Evolutionary conservation across 1,284 basidiomycete genomes (phyloP).

Genomic region (Heterobasidion occidentale): DNA sequence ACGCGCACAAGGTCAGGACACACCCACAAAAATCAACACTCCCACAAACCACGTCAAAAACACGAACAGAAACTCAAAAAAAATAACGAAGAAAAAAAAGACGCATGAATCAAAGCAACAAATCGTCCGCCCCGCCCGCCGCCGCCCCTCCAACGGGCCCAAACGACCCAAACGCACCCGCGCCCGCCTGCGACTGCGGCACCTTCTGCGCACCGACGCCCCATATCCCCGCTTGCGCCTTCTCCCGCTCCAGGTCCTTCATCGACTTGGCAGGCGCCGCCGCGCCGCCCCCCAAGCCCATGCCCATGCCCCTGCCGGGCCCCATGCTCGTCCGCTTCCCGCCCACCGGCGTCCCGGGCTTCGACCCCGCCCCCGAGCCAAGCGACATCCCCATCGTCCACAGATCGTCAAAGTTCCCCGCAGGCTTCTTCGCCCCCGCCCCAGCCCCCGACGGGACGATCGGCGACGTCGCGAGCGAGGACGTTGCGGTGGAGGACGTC

Average conservation of each 20-base stretch:
- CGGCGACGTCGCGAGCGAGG: slow-evolving; percentile 12
- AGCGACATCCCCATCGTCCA: slow-evolving; percentile 72
- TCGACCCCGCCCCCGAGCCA: slow-evolving; percentile 30
- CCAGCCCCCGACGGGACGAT: too few relatives aligned
- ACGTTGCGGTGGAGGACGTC: slow-evolving; percentile 13
- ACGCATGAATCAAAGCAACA: slow-evolving; percentile 19
- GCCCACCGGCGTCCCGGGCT: slow-evolving; percentile 16
- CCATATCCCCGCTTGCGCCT: slow-evolving; percentile 75
- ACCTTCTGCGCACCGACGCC: slow-evolving; percentile 27
- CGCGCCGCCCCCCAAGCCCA: too few relatives aligned
- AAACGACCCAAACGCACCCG: slow-evolving; percentile 40
- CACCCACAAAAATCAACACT: too few relatives aligned
- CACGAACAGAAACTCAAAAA: too few relatives aligned
- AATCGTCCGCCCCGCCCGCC: slow-evolving; percentile 22
- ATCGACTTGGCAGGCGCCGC: slow-evolving; percentile 60
- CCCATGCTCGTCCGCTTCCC: slow-evolving; percentile 8
- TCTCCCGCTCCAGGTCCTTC: slow-evolving; percentile 83
- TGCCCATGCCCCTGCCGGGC: too few relatives aligned
- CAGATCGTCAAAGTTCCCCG: slow-evolving; percentile 77
- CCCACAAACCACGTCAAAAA: too few relatives aligned
- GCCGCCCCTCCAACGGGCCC: slow-evolving; percentile 17
- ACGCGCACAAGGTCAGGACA: too few relatives aligned
- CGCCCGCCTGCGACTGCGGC: slow-evolving; percentile 18
- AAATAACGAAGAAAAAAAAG: neutral
- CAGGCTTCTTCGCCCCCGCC: slow-evolving; percentile 23